Percentiles rank a stretch among this genome's conserved stretches.
phyloP scores from a whole-genome alignment of 2,329 filamentous ascomycete genomes.

The Ilyonectria mors-panacis region DNA sequence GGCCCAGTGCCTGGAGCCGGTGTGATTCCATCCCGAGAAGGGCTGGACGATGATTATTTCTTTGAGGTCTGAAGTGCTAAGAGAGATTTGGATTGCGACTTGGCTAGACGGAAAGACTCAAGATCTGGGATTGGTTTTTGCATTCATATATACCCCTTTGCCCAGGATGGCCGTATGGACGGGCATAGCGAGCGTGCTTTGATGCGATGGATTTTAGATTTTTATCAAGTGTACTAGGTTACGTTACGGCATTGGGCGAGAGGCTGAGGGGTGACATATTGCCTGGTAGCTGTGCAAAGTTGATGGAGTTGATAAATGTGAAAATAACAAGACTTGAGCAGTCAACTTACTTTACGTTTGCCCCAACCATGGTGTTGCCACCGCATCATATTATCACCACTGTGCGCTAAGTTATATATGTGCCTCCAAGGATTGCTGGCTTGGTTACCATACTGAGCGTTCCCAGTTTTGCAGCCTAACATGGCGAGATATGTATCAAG shows the following conservation, averaged over 20 bases:
- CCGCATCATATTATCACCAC: too few species aligned
- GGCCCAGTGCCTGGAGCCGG: conserved; percentile 79
- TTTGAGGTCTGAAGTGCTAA: conserved; percentile 75
- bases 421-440: too few species aligned
- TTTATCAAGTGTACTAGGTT: conserved; percentile 7
- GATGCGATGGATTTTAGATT: conserved; percentile 16
- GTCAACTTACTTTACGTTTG: neutral
- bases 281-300: neutral
- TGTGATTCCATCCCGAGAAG: conserved; percentile 84
- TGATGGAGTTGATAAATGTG: neutral
- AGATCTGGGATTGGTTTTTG: conserved; percentile 32
- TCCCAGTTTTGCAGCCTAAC: too few species aligned
- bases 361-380: too few species aligned
- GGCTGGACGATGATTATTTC: conserved; percentile 92
- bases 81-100: conserved; percentile 5
- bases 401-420: too few species aligned
- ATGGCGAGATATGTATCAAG: too few species aligned
- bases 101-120: conserved; percentile 8
- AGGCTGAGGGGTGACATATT: neutral
- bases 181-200: conserved; percentile 33
- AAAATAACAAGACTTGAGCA: neutral
- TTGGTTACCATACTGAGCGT: too few species aligned
- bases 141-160: conserved; percentile 37
- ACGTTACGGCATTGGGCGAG: neutral
- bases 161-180: conserved; percentile 19